phyloP scores from a whole-genome alignment of 305 asterid species.

The Plantago coronopus region DNA sequence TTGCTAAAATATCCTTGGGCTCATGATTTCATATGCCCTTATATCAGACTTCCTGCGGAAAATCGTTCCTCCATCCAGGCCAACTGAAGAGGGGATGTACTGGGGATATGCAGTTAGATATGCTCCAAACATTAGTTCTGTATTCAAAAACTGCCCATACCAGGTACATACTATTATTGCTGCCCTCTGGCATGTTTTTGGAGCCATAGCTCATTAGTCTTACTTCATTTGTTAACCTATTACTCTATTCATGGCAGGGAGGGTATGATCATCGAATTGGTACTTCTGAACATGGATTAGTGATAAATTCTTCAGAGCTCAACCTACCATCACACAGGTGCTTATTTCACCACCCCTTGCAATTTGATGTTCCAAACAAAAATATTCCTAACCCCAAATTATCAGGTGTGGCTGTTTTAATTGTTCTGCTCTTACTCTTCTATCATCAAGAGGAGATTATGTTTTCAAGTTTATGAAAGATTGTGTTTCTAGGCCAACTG shows the following conservation, averaged over 20 bases:
- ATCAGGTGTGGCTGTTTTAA: neutral
- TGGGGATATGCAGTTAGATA: constrained; percentile 93
- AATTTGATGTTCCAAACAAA: neutral
- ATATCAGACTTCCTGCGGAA: constrained; percentile 58
- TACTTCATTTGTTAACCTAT: neutral
- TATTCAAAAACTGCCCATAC: constrained; percentile 70
- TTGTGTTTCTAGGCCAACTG: neutral
- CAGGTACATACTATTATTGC: constrained; percentile 37
- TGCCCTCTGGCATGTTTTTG: neutral
- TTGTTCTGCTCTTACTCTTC: too few species aligned
- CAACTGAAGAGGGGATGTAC: constrained; percentile 77
- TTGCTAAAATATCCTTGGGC: neutral
- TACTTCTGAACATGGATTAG: constrained; percentile 84
- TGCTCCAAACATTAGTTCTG: constrained; percentile 78
- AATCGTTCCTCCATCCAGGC: constrained; percentile 78
- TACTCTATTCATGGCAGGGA: constrained; percentile 39
- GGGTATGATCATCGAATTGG: constrained; percentile 89
- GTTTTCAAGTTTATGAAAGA: neutral
- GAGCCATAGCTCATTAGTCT: neutral
- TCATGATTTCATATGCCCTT: constrained; percentile 5
- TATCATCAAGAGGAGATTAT: neutral
- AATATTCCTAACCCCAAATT: neutral
- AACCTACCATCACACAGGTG: constrained; percentile 71
- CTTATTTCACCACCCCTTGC: neutral
- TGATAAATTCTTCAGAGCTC: constrained; percentile 64